Percentiles rank a stretch among this genome's conserved stretches.
Evolutionary conservation across 2,329 filamentous ascomycete species (phyloP).

Genomic region (Hymenoscyphus fructigenus): DNA sequence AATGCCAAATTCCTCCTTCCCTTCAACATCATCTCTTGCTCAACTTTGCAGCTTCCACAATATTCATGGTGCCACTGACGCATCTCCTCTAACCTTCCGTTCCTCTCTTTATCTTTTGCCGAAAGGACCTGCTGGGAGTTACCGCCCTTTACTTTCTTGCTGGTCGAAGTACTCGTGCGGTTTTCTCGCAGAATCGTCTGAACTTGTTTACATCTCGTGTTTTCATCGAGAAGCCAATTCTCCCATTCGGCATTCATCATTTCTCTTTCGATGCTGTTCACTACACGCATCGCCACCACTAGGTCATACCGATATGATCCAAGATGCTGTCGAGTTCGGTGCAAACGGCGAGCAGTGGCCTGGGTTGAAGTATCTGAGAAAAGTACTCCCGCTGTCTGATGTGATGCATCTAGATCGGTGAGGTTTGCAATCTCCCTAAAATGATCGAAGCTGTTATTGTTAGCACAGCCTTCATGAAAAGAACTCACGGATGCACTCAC

Average conservation of each 20-base stretch:
- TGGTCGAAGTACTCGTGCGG: slow-evolving; percentile 25
- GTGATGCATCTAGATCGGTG: slow-evolving; percentile 57
- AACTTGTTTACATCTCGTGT: slow-evolving; percentile 67
- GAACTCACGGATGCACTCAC: slow-evolving; percentile 35
- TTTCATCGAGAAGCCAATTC: slow-evolving; percentile 84
- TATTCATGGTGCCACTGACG: slow-evolving; percentile 59
- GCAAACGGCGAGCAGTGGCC: slow-evolving; percentile 61
- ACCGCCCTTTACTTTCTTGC: slow-evolving; percentile 29
- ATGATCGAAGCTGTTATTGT: slow-evolving; percentile 51
- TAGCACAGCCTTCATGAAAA: slow-evolving; percentile 13
- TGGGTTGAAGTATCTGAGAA: slow-evolving; percentile 50
- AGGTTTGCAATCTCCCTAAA: slow-evolving; percentile 59
- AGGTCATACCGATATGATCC: slow-evolving; percentile 86
- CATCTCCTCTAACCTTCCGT: slow-evolving; percentile 45
- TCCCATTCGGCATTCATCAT: slow-evolving; percentile 89
- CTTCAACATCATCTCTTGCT: slow-evolving; percentile 32
- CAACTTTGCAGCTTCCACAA: slow-evolving; percentile 56
- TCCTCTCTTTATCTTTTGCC: slow-evolving; percentile 28
- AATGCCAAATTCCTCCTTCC: slow-evolving; percentile 28
- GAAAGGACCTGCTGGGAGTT: slow-evolving; percentile 26
- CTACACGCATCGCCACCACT: slow-evolving; percentile 82
- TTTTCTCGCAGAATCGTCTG: slow-evolving; percentile 45
- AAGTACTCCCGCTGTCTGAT: slow-evolving; percentile 50
- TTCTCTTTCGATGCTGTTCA: slow-evolving; percentile 86
- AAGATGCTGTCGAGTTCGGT: slow-evolving; percentile 78